Percentiles rank a stretch among this genome's conserved stretches.
phyloP scores from a whole-genome alignment of 306 rosid species.

The Fagus crenata region DNA sequence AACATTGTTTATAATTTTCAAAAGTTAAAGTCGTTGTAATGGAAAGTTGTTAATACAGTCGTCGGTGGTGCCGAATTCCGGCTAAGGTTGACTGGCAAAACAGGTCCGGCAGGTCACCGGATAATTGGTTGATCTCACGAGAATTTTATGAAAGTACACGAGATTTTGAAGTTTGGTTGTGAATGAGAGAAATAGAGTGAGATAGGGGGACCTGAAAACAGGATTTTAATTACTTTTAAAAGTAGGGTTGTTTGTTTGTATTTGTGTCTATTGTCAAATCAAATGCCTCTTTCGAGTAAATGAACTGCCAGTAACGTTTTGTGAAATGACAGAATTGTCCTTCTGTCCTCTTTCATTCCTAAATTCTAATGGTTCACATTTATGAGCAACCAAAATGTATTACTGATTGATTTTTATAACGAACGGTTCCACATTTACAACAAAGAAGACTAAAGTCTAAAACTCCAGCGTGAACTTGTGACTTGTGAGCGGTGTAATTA shows the following conservation, averaged over 20 bases:
- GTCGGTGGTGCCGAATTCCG: conserved; percentile 40
- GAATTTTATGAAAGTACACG: conserved; percentile 34
- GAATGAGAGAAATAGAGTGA: neutral
- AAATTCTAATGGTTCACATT: neutral
- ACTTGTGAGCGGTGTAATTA: no score
- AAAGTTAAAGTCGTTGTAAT: conserved; percentile 20
- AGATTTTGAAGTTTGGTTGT: conserved; percentile 27
- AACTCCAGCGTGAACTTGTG: no score
- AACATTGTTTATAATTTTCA: neutral
- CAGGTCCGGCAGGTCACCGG: conserved; percentile 2
- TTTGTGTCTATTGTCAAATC: conserved; percentile 15
- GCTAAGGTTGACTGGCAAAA: conserved; percentile 30
- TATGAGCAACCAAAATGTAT: no score
- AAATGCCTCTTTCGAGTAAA: conserved; percentile 16
- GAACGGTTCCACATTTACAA: no score
- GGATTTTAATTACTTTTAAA: conserved; percentile 17
- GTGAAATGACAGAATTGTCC: conserved; percentile 26
- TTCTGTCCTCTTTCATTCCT: neutral
- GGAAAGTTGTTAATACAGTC: neutral
- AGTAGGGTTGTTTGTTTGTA: conserved; percentile 13
- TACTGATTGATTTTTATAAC: no score
- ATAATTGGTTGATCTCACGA: conserved; percentile 31
- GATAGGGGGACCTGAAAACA: neutral
- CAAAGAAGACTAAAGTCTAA: no score
- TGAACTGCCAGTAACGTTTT: conserved; percentile 24